Evolutionary conservation across 2,329 filamentous ascomycete species (phyloP).

Genomic region (Trichophyton equinum): DNA sequence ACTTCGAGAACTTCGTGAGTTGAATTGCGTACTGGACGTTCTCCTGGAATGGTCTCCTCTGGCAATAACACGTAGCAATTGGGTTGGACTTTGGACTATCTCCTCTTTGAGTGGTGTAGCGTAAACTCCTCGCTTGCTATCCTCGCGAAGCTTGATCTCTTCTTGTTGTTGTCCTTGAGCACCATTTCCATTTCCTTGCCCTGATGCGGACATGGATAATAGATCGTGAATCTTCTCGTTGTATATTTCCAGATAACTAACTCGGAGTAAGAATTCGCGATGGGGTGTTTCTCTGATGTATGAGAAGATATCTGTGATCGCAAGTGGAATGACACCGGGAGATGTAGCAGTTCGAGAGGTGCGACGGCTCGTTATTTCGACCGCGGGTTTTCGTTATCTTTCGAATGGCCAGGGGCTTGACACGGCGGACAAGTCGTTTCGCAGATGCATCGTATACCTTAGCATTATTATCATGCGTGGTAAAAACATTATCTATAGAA

Average conservation of each 20-base stretch:
- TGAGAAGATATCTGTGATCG: constrained; percentile 97
- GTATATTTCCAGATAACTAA: constrained; percentile 98
- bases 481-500: constrained; percentile 79
- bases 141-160: constrained; percentile 93
- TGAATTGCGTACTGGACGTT: constrained; percentile 93
- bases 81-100: constrained; percentile 95
- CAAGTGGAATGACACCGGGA: constrained; percentile 89
- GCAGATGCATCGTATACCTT: constrained; percentile 89
- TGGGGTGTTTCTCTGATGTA: constrained; percentile 96
- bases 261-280: constrained; percentile 82
- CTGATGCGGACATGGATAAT: constrained; percentile 57
- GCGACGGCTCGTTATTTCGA: no score
- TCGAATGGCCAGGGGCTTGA: no score
- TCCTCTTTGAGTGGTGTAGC: constrained; percentile 93
- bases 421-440: constrained; percentile 83
- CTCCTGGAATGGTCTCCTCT: constrained; percentile 81
- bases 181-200: constrained; percentile 37
- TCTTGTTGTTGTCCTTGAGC: constrained; percentile 50
- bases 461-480: constrained; percentile 83
- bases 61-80: constrained; percentile 86
- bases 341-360: constrained; percentile 84
- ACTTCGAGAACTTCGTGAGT: constrained; percentile 88
- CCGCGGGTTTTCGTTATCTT: no score
- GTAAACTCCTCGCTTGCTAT: constrained; percentile 92
- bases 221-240: constrained; percentile 96